phyloP scores from a whole-genome alignment of 148 eudicot species.

The Rhododendron vialii region DNA sequence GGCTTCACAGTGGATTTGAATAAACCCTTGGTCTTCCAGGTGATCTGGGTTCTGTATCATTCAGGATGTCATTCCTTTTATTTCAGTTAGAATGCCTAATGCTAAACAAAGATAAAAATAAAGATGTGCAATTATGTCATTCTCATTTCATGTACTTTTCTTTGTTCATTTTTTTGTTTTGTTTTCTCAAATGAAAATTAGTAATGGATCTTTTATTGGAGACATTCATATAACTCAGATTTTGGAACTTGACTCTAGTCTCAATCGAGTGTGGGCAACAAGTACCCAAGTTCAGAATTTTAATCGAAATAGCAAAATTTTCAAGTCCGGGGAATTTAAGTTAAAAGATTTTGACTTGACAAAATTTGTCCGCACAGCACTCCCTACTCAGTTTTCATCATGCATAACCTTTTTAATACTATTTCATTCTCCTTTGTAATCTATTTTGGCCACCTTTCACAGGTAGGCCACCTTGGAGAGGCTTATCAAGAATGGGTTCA shows the following conservation, averaged over 20 bases:
- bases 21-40: slow-evolving; percentile 96
- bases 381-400: background rate
- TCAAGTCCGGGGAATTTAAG: background rate
- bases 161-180: background rate
- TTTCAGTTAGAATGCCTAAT: background rate
- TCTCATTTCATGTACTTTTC: background rate
- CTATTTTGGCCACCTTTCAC: background rate
- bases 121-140: background rate
- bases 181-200: background rate
- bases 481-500: slow-evolving; percentile 92
- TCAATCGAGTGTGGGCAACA: background rate
- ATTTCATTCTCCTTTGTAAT: background rate
- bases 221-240: background rate
- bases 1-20: slow-evolving; percentile 76
- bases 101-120: background rate
- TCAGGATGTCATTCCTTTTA: background rate
- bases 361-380: background rate
- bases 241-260: background rate
- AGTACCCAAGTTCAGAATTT: background rate
- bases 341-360: background rate
- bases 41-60: slow-evolving; percentile 13
- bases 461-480: slow-evolving; percentile 99
- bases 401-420: background rate
- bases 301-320: background rate
- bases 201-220: background rate